Evolutionary conservation across 2,329 filamentous ascomycete species (phyloP), one percentile per base, ranked within the genome.

Genomic region (Phoma herbarum): DNA sequence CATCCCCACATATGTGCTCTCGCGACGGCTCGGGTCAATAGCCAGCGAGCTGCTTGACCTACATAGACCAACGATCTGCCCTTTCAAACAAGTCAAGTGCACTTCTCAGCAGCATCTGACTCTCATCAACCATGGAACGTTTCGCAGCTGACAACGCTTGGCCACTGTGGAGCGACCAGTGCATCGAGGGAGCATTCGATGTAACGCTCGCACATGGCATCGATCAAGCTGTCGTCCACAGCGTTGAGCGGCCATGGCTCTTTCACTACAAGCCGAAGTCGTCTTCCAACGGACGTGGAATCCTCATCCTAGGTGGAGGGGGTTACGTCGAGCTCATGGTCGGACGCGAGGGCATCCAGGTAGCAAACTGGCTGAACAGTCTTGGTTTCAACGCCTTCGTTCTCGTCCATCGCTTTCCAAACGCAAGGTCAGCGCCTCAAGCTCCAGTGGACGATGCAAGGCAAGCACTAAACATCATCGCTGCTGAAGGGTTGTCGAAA

Each of bases 301-400:
- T 66, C 18, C 46, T 67, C 2, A 57, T 66, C 18, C 52, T 62
- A n/a, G 62, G 59, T 4, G 63, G 65, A 16, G 66, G 63, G 20
- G 63, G 66, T n/a, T 68, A 68, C 20, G 43, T 63, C 2, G 53
- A 65, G 44, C 61, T 69, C 14, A 63, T 67, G 62, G 61, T 63
- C 7, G 67, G 63, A 29, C 61, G 65, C 31, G 64, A 69, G 59
- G 64, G 65, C 16, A 26, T 64, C 14, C 52, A 62, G 47, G 55
- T 68, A 35, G 67, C 67, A 18, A 52, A 43, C 9, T 68, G 67
- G 67, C 48, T 69, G 2, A 42, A 42, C n/a, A 44, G 33, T 3
- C 55, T 65, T 2, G 63, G 63, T 10, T 68, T 67, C 23, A 35
- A 63, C 28, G 61, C 62, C 22, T 66, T 68, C 41, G 62, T 67